A percentile compares a stretch with the other conserved stretches of the same genome.
phyloP scores from a whole-genome alignment of 2,329 filamentous ascomycete genomes.

The Botrytis byssoidea region DNA sequence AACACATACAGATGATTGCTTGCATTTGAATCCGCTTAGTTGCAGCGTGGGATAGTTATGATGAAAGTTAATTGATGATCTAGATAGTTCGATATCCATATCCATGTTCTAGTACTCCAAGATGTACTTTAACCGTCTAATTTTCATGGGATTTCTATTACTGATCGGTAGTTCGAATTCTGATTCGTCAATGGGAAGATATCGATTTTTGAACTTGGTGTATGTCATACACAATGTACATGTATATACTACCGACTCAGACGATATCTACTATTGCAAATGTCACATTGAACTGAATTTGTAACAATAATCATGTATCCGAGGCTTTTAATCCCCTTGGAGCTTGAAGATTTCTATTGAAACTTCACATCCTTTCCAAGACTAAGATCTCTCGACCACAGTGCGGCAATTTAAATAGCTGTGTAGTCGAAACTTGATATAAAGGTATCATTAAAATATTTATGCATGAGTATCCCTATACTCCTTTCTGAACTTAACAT shows the following conservation, averaged over 20 bases:
- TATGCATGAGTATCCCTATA: slow-evolving; percentile 19
- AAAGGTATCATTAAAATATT: slow-evolving; percentile 22
- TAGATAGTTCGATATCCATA: neutral
- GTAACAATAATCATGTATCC: neutral
- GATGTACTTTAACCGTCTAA: neutral
- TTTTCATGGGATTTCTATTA: neutral
- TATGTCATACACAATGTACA: neutral
- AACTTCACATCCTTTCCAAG: neutral
- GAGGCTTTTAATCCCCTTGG: neutral
- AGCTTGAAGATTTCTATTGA: too few species aligned
- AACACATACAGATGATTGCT: slow-evolving; percentile 17
- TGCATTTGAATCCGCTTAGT: slow-evolving; percentile 21
- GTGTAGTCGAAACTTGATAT: neutral
- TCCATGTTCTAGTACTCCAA: neutral
- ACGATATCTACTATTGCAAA: neutral
- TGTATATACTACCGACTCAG: too few species aligned
- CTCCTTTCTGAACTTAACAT: slow-evolving; percentile 9
- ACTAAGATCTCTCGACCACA: neutral
- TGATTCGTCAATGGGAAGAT: neutral
- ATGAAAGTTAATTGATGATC: neutral
- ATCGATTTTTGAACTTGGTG: neutral
- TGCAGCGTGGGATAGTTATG: slow-evolving; percentile 4
- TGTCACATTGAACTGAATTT: neutral
- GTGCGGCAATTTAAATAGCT: neutral
- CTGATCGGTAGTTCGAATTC: neutral